Base-by-base conservation (phyloP, 148 eudicot species). In the Camellia japonica region DNA sequence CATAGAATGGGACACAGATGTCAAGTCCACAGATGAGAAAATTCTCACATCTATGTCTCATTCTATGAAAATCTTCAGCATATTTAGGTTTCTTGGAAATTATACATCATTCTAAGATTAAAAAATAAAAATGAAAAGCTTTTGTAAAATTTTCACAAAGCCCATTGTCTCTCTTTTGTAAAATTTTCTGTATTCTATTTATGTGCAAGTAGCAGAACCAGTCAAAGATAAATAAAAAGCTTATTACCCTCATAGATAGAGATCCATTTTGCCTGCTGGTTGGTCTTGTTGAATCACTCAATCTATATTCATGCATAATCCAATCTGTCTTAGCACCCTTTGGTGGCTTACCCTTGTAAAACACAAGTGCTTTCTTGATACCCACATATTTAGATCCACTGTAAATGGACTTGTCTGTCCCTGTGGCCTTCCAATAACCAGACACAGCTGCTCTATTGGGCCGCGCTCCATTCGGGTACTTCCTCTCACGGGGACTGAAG, bases 401-500 rank as follows among this genome's bases (percentile, higher is more conserved):
- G 71, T 89, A 84, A 9, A 94, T 92, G 10, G 89, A 79, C 72
- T 92, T 94, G 80, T 94, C 98, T 19, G 94, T 94, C 49, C 98
- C 98, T 18, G 98, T 94, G 7, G 98, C 98, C 85, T 94, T 94
- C 98, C 98, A 94, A 79, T 92, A 94, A 44, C 98, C 98, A 58
- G 94, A 90, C 19, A 90, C 81, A 7, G 98, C 91, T 4, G 98
- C 98, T 20, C 98, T 80, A 64, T 94, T 94, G 19, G 98, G 96
- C 30, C 98, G 83, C 15, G 85, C 85, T 69, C 98, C 98, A 82
- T 92, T 94, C 30, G 98, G 98, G 82, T 94, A 94, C 66, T 94
- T 94, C 81, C 97, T 81, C 3, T 94, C 97, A 55, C 97, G 81
- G 65, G 96, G 98, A 16, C 80, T 92, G 73, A 94, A 94, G 82